These are phyloP conservation scores for Candida coleopterorum DNA, from an alignment of 805 yeast species.

Conservation along the genomic window DNA sequence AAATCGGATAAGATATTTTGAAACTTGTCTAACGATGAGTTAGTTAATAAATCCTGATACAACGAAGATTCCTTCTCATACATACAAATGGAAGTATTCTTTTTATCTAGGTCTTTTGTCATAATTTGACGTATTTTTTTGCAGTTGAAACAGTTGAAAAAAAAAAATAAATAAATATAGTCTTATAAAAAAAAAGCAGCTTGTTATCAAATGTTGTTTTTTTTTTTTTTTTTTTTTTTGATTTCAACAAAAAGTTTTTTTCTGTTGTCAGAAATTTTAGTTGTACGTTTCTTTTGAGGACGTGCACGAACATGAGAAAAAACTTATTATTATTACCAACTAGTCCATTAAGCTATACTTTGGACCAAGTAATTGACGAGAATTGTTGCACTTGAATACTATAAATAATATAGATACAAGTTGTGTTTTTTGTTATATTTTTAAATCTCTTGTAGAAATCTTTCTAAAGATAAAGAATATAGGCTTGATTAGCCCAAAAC, in stretches of 20 bases:
- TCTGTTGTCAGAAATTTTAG: background rate
- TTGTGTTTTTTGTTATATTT: too few relatives aligned
- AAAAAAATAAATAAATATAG: constrained; percentile 3
- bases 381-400: too few relatives aligned
- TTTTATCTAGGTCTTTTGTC: constrained; percentile 8
- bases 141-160: constrained; percentile 4
- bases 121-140: constrained; percentile 4
- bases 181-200: constrained; percentile 1
- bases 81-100: constrained; percentile 6
- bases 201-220: constrained; percentile 3
- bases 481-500: too few relatives aligned
- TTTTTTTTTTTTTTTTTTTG: too few relatives aligned
- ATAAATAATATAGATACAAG: too few relatives aligned
- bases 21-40: constrained; percentile 8
- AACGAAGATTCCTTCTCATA: background rate
- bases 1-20: constrained; percentile 17
- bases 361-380: too few relatives aligned
- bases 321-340: too few relatives aligned
- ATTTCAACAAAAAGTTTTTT: constrained; percentile 4
- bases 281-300: background rate
- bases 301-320: too few relatives aligned
- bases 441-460: too few relatives aligned
- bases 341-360: background rate
- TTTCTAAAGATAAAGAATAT: too few relatives aligned
- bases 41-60: constrained; percentile 2